Percentiles rank a stretch among this genome's conserved stretches.
Evolutionary conservation across 2,329 filamentous ascomycete genomes (phyloP).

Genomic region (Microthyrium microscopicum): DNA sequence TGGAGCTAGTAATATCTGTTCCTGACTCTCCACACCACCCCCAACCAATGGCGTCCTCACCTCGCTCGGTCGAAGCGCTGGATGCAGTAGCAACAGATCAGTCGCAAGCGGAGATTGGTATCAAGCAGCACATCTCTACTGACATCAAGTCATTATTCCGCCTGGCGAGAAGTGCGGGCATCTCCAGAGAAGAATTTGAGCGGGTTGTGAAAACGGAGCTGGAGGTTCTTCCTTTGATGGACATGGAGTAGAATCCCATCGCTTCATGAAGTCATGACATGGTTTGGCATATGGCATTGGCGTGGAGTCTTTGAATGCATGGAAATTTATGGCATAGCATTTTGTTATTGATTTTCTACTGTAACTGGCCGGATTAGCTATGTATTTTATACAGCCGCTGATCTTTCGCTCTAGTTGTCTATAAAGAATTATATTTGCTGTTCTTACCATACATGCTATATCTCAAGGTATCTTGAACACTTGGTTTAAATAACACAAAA

Average conservation of each 20-base stretch:
- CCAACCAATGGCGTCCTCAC: constrained; percentile 15
- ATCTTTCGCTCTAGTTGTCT: too few species aligned
- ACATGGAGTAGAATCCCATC: constrained; percentile 24
- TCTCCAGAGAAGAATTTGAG: constrained; percentile 60
- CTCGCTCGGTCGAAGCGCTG: constrained; percentile 38
- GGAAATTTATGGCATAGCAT: too few species aligned
- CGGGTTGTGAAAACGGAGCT: constrained; percentile 54
- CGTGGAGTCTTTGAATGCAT: too few species aligned
- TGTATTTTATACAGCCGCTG: too few species aligned
- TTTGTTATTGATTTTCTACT: too few species aligned
- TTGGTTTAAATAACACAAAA: too few species aligned
- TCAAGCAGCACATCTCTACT: constrained; percentile 64
- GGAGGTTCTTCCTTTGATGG: constrained; percentile 51
- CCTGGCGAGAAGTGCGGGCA: constrained; percentile 52
- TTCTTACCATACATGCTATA: too few species aligned
- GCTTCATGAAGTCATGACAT: too few species aligned
- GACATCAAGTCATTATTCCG: constrained; percentile 63
- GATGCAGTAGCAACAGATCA: constrained; percentile 39
- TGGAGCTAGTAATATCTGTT: constrained; percentile 25
- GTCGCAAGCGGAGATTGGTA: constrained; percentile 51
- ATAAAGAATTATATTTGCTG: too few species aligned
- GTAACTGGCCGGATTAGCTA: too few species aligned
- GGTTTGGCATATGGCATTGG: too few species aligned
- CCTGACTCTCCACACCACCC: constrained; percentile 14
- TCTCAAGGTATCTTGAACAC: too few species aligned